Evolutionary conservation across 2,329 filamentous ascomycete genomes (phyloP).

Genomic region (Trichoderma brevicompactum): DNA sequence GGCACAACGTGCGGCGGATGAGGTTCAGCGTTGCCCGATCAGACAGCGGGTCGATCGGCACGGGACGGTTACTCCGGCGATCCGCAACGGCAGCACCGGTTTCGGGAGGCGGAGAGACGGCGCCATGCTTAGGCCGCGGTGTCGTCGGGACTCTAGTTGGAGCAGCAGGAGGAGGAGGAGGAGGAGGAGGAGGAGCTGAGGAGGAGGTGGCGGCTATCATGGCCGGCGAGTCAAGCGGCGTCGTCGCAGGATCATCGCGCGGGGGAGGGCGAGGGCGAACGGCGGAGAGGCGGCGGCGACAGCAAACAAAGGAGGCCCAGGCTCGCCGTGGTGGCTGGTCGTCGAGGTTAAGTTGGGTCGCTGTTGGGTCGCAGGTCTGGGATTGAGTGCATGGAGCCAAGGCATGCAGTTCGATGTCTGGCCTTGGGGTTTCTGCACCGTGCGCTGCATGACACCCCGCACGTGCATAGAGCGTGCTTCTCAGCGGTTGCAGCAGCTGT

Average conservation of each 20-base stretch:
- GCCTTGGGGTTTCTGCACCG: conserved; percentile 35
- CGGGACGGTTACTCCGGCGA: conserved; percentile 43
- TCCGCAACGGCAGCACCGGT: conserved; percentile 36
- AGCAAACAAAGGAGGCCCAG: not conserved
- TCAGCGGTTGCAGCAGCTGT: not conserved
- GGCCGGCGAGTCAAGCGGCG: conserved; percentile 33
- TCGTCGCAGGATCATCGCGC: conserved; percentile 37
- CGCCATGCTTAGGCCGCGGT: conserved; percentile 29
- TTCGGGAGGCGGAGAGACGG: conserved; percentile 27
- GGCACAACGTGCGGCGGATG: conserved; percentile 82
- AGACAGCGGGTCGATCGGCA: conserved; percentile 60
- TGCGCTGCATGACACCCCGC: conserved; percentile 36
- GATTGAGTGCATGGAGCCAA: conserved; percentile 12
- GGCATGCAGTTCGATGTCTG: conserved; percentile 22
- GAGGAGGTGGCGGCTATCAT: conserved; percentile 39
- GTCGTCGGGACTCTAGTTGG: conserved; percentile 28
- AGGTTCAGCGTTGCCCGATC: conserved; percentile 80
- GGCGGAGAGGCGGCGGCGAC: conserved; percentile 4
- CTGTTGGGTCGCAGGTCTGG: conserved; percentile 32
- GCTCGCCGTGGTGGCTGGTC: conserved; percentile 3
- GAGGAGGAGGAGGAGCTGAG: conserved; percentile 28
- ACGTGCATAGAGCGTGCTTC: conserved; percentile 25
- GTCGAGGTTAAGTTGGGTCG: conserved; percentile 33
- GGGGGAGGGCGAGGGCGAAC: not conserved
- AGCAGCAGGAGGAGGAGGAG: conserved; percentile 24